phyloP scores from a whole-genome alignment of 2,329 filamentous ascomycete species.

The Colletotrichum brevisporum region DNA sequence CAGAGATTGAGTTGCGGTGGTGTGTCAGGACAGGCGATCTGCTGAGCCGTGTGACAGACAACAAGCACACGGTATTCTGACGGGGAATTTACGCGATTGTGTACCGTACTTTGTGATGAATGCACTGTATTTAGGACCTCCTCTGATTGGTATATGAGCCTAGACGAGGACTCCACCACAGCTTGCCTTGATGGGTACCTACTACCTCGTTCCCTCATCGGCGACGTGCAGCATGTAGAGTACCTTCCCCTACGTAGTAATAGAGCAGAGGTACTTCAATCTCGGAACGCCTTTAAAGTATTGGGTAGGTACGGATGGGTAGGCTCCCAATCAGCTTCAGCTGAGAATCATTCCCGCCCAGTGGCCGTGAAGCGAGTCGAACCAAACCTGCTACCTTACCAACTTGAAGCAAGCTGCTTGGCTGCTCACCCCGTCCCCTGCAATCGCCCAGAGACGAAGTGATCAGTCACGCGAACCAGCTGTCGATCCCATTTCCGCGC shows the following conservation, averaged over 20 bases:
- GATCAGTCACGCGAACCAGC: constrained; percentile 30
- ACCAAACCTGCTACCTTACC: not conserved
- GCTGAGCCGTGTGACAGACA: constrained; percentile 3
- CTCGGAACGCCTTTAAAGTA: constrained; percentile 2
- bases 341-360: constrained; percentile 6
- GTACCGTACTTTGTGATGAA: not conserved
- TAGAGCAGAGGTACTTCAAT: constrained; percentile 26
- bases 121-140: not conserved
- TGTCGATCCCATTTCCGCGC: constrained; percentile 28
- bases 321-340: not conserved
- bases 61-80: not conserved
- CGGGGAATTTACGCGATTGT: not conserved
- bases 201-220: not conserved
- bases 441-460: not conserved
- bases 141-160: constrained; percentile 21
- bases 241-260: not conserved
- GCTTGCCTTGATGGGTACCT: not conserved
- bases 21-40: constrained; percentile 16
- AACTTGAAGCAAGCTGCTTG: not conserved
- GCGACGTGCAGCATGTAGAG: not conserved
- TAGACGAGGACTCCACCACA: constrained; percentile 3
- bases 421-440: not conserved
- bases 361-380: not conserved
- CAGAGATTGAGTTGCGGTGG: not conserved
- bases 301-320: not conserved